phyloP scores from a whole-genome alignment of 495 filamentous ascomycete genomes.

The Parmelia sp. region DNA sequence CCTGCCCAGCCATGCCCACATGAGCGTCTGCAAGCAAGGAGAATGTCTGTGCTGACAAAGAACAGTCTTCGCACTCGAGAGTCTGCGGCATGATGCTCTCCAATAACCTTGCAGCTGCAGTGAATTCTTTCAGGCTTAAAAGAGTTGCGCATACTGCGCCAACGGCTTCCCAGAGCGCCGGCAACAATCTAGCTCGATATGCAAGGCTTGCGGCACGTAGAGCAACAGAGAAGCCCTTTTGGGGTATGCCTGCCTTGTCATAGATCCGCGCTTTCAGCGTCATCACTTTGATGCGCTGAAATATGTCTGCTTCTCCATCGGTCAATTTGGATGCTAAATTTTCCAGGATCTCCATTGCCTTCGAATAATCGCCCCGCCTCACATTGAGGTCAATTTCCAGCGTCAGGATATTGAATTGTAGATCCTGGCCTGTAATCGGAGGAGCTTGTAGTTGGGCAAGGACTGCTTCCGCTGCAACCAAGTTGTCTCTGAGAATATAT shows the following conservation, averaged over 20 bases:
- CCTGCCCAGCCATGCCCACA: slow-evolving; percentile 68
- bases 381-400: slow-evolving; percentile 66
- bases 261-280: slow-evolving; percentile 70
- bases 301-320: slow-evolving; percentile 66
- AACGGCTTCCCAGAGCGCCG: slow-evolving; percentile 71
- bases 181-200: slow-evolving; percentile 62
- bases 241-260: slow-evolving; percentile 60
- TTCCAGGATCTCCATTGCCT: slow-evolving; percentile 64
- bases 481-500: slow-evolving; percentile 47
- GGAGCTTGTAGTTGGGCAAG: slow-evolving; percentile 55
- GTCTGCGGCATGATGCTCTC: slow-evolving; percentile 74
- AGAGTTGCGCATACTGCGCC: slow-evolving; percentile 63
- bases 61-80: slow-evolving; percentile 64
- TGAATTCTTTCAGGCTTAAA: slow-evolving; percentile 66
- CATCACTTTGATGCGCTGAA: slow-evolving; percentile 67
- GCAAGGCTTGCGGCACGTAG: slow-evolving; percentile 74
- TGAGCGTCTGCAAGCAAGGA: slow-evolving; percentile 73
- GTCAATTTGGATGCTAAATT: slow-evolving; percentile 56
- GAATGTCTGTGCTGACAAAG: slow-evolving; percentile 61
- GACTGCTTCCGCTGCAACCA: slow-evolving; percentile 60
- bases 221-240: slow-evolving; percentile 76
- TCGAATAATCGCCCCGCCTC: slow-evolving; percentile 53
- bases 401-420: slow-evolving; percentile 61
- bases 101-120: slow-evolving; percentile 59
- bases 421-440: slow-evolving; percentile 54